These are phyloP conservation scores for Suillus discolor DNA, from an alignment of 768 basidiomycete species.

Conservation along the genomic window DNA sequence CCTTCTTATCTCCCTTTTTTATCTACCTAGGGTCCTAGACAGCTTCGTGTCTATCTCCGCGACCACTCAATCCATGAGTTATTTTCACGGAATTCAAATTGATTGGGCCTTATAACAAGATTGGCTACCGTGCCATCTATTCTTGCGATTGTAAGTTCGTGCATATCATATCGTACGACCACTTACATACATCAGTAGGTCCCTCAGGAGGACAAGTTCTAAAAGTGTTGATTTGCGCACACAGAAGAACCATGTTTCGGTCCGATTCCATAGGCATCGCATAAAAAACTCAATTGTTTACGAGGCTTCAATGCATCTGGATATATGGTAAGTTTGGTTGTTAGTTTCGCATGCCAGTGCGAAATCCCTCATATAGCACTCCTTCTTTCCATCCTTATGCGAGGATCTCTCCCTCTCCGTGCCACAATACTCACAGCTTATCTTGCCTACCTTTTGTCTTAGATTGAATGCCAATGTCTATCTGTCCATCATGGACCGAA, in stretches of 20 bases:
- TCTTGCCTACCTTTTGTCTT: background rate
- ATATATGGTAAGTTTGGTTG: background rate
- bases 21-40: background rate
- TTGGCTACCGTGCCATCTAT: background rate
- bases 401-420: background rate
- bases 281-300: background rate
- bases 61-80: background rate
- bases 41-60: slow-evolving; percentile 1
- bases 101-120: background rate
- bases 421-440: background rate
- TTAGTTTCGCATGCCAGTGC: background rate
- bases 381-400: background rate
- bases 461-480: background rate
- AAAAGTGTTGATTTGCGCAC: background rate
- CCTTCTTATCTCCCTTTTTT: background rate
- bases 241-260: background rate
- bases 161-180: background rate
- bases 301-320: background rate
- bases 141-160: background rate
- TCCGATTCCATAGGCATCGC: background rate
- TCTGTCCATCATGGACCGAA: slow-evolving; percentile 16
- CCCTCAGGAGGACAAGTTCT: background rate
- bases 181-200: background rate
- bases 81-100: background rate
- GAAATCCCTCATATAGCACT: background rate